Evolutionary conservation across 306 rosid genomes (phyloP), one percentile per base, ranked within the genome.

Genomic region (Begonia loranthoides): DNA sequence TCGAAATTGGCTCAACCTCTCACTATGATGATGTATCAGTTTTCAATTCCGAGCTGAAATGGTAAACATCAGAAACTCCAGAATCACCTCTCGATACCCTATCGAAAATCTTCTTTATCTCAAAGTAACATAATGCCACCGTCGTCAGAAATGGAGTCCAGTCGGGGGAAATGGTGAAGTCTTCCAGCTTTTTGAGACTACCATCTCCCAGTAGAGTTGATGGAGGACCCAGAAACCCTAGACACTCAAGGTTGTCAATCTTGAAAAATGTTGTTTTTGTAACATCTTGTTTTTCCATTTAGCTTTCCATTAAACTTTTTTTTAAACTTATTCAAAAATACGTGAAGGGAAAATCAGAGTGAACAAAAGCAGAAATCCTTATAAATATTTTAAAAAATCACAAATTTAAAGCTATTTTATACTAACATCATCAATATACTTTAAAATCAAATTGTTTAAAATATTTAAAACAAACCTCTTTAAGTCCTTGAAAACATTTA

Each of bases 191-290:
- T 9, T 48, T 45, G n/a, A 60, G 50, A 15, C 3, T 16, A 2
- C 22, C 41, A 6, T 4, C 41, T 2, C 17, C 50, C 4, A 1
- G 12, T 9, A n/a, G 1, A 9, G 59, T n/a, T 9, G 52, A 6
- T 9, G 24, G 22, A 19, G 68, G 55, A 10, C 68, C 64, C 14
- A 11, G 1, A 10, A 45, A 45, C 14, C 52, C 36, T 1, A 44
- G 10, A 0, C 13, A 3, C n/a, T 41, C 36, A 0, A 64, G 67
- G 4, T 39, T 76, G 45, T 72, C 62, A 3, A 64, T 45, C 48
- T 83, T 65, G 33, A 73, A 73, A 48, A 61, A 65, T 17, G 69
- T 76, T 49, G n/a, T n/a, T n/a, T n/a, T n/a, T n/a, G n/a, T n/a
- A n/a, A n/a, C n/a, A n/a, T n/a, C n/a, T n/a, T n/a, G n/a, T n/a